These are phyloP conservation scores for Sporothrix pallida DNA, from an alignment of 2,329 filamentous ascomycete genomes.

Conservation along the genomic window DNA sequence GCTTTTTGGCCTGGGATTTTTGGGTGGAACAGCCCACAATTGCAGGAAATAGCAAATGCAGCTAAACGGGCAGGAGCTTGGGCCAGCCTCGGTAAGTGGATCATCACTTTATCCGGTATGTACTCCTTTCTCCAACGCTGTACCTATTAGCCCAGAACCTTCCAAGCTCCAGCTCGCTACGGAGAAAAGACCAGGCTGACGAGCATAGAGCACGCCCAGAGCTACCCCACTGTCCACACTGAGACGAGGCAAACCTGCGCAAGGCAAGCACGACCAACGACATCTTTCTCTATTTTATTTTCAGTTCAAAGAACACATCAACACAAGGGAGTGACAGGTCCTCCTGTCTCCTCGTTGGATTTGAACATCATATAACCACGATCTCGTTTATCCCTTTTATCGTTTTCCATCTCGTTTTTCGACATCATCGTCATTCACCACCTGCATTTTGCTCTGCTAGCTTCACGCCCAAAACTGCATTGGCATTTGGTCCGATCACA, in stretches of 20 bases:
- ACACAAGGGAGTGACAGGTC: too few species aligned
- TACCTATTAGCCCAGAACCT: background rate
- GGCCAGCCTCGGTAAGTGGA: background rate
- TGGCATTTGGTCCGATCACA: too few species aligned
- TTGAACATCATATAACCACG: too few species aligned
- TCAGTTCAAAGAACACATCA: background rate
- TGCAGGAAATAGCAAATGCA: background rate
- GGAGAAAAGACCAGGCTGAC: slow-evolving; percentile 8
- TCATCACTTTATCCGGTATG: background rate
- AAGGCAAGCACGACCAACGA: slow-evolving; percentile 10
- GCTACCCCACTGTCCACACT: background rate
- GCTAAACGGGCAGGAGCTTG: slow-evolving; percentile 2
- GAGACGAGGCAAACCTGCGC: background rate
- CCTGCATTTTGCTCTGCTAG: too few species aligned
- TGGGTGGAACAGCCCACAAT: background rate
- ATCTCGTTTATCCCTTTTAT: too few species aligned
- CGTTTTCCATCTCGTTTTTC: too few species aligned
- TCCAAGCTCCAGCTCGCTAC: background rate
- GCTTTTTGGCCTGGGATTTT: background rate
- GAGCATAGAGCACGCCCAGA: background rate
- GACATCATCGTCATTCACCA: too few species aligned
- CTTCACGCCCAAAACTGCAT: too few species aligned
- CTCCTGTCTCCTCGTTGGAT: too few species aligned
- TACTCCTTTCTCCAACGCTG: background rate
- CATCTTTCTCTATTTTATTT: background rate